A percentile compares a stretch with the other conserved stretches of the same genome.
phyloP scores from a whole-genome alignment of 441 rosid genomes.

The Populus hybrid region DNA sequence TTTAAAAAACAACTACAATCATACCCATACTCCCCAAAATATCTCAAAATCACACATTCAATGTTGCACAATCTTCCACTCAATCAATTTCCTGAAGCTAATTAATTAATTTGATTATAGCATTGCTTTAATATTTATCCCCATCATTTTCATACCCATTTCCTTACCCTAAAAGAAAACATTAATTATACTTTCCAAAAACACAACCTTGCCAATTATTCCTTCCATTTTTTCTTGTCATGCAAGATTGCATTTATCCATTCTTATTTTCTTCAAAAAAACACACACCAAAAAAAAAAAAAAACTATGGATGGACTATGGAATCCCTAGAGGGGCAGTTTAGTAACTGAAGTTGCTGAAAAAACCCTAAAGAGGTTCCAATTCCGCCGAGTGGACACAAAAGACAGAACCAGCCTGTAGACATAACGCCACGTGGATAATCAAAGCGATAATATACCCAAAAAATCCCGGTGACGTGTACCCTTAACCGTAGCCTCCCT shows the following conservation, averaged over 20 bases:
- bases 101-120: too few relatives aligned
- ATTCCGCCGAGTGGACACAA: not conserved
- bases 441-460: constrained; percentile 12
- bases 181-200: not conserved
- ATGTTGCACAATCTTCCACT: too few relatives aligned
- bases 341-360: not conserved
- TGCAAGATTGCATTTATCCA: not conserved
- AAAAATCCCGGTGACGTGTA: constrained; percentile 46
- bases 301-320: not conserved
- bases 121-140: too few relatives aligned
- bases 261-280: not conserved
- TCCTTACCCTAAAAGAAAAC: not conserved
- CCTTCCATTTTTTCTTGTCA: not conserved
- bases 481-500: constrained; percentile 61
- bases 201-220: not conserved
- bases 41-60: too few relatives aligned
- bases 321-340: not conserved
- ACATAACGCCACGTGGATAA: not conserved
- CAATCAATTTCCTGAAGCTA: too few relatives aligned
- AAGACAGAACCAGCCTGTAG: not conserved
- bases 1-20: too few relatives aligned
- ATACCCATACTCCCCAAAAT: too few relatives aligned
- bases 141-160: not conserved
- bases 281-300: not conserved
- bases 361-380: not conserved